These are phyloP conservation scores for Entomortierella beljakovae DNA, from an alignment of 192 early-diverging fungal genomes.

Conservation along the genomic window DNA sequence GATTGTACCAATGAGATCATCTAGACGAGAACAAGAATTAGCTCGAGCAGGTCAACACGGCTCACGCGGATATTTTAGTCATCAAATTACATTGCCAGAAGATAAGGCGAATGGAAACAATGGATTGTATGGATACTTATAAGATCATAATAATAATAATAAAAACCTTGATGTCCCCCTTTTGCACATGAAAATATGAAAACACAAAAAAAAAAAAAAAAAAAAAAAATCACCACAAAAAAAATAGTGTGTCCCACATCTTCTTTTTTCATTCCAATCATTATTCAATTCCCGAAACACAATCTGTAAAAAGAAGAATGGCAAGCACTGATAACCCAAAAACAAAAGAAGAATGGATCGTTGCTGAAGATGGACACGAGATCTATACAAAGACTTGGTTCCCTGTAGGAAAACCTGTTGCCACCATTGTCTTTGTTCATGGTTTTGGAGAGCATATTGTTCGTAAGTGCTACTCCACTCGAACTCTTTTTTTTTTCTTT, in stretches of 20 bases:
- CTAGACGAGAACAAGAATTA: background rate
- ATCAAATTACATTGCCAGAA: background rate
- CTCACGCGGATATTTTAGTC: background rate
- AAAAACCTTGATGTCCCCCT: no score
- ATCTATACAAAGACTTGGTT: slow-evolving; percentile 65
- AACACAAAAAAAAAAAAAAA: no score
- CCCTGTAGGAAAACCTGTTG: slow-evolving; percentile 41
- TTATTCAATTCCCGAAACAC: background rate
- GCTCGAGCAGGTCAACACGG: background rate
- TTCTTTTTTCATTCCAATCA: background rate
- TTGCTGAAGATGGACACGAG: slow-evolving; percentile 54
- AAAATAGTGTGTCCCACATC: no score
- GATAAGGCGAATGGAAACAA: background rate
- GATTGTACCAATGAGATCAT: background rate
- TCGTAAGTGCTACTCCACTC: slow-evolving; percentile 29
- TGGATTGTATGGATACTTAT: slow-evolving; percentile 20
- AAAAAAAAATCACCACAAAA: no score
- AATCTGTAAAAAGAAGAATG: slow-evolving; percentile 7
- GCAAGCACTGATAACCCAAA: slow-evolving; percentile 17
- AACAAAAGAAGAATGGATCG: slow-evolving; percentile 58
- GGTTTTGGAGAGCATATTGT: slow-evolving; percentile 65
- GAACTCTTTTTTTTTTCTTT: background rate
- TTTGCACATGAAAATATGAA: no score
- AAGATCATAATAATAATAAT: no score
- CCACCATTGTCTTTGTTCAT: slow-evolving; percentile 58